Base-by-base conservation (phyloP, 805 yeast species). In the Wickerhamomyces rabaulensis region DNA sequence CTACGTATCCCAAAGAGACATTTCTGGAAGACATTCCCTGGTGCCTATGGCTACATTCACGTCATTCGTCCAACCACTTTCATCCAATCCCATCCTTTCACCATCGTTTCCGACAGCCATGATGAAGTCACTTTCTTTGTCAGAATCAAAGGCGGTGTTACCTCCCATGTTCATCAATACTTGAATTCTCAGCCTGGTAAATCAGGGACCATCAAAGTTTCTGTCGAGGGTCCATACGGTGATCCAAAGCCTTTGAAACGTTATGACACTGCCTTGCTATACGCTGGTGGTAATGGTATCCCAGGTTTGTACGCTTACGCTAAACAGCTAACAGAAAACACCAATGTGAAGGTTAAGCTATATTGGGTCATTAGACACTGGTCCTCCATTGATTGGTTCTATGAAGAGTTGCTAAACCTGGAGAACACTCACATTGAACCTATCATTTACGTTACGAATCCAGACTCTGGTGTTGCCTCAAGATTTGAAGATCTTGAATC, bases 81-180 rank as follows among this genome's bases (percentile, higher is more conserved):
- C 59, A 82, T 82, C 81, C 87, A 84, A 59, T 78, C 83, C 4
- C 89, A 84, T 60, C 91, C 91, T 5, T 84, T 86, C 65, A 81
- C 91, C 2, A 65, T 77, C 9, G 67, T 76, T 29, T 73, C 73
- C 44, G 64, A 74, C 3, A 65, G 65, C 43, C 65, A 66, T 39
- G 66, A 67, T 51, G 63, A 64, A 43, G 59, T 78, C 10, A 65
- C 69, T 5, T 64, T 76, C 40, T 71, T 67, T 52, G 69, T 76
- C 55, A 77, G 75, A 55, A 74, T 71, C 27, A 78, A 79, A 57
- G 71, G 71, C 8, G 89, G 88, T 51, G 60, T 79, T 43, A 80
- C 87, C 13, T 68, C 59, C 40, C 62, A 62, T 17, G 55, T 76
- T 15, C 22, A 38, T 8, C 9, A 33, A 4, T 37, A 39, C 15